Conservation (phyloP, 1,284 basidiomycete genomes). For the Marasmius oreades region DNA sequence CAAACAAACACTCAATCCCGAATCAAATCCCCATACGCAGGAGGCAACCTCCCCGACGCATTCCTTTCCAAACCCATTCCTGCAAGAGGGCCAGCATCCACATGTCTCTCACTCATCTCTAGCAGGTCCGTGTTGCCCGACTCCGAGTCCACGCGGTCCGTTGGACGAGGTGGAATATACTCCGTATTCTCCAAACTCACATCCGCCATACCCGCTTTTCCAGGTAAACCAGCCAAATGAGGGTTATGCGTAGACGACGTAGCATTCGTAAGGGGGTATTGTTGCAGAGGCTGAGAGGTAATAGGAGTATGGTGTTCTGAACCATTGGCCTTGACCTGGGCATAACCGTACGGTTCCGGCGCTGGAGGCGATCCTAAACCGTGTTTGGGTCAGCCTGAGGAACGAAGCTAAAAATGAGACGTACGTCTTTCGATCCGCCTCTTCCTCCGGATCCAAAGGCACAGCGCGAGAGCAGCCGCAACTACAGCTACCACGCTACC, state of each 20-base stretch:
- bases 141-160: too few relatives aligned
- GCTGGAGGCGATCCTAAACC: neutral
- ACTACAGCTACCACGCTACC: slow-evolving; percentile 10
- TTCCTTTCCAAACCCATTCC: slow-evolving; percentile 13
- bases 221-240: too few relatives aligned
- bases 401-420: neutral
- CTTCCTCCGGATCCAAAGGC: slow-evolving; percentile 9
- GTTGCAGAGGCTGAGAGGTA: too few relatives aligned
- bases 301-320: too few relatives aligned
- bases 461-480: slow-evolving; percentile 2
- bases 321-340: too few relatives aligned
- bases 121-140: too few relatives aligned
- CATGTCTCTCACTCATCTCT: slow-evolving; percentile 13
- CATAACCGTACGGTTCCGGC: too few relatives aligned
- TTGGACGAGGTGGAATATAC: neutral
- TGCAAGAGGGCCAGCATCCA: slow-evolving; percentile 17
- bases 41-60: slow-evolving; percentile 19
- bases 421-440: neutral
- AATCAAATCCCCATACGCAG: slow-evolving; percentile 20
- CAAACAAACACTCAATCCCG: neutral
- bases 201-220: too few relatives aligned
- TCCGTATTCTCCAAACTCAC: neutral
- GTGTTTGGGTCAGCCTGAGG: neutral
- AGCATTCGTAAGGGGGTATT: too few relatives aligned
- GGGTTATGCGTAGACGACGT: too few relatives aligned